phyloP scores from a whole-genome alignment of 2,329 filamentous ascomycete species.

The Epichloe uncinata region DNA sequence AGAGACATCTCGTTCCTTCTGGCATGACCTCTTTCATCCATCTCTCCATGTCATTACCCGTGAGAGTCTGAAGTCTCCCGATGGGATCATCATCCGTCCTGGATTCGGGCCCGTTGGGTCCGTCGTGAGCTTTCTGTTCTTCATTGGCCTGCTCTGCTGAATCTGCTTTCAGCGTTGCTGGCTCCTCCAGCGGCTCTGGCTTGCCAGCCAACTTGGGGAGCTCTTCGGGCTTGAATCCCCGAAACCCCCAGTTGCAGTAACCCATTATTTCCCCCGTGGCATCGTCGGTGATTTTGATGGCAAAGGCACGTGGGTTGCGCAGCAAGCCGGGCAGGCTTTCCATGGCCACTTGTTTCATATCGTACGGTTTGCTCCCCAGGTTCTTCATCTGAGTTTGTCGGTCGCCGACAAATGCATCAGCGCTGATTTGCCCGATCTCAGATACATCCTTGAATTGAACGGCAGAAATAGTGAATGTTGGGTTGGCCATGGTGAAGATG shows the following conservation, averaged over 20 bases:
- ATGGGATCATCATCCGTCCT: slow-evolving; percentile 13
- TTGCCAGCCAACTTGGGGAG: slow-evolving; percentile 10
- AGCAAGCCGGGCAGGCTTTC: slow-evolving; percentile 13
- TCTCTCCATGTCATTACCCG: slow-evolving; percentile 16
- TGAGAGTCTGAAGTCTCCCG: slow-evolving; percentile 17
- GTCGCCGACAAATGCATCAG: slow-evolving; percentile 18
- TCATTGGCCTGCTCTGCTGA: not conserved
- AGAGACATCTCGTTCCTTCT: slow-evolving; percentile 18
- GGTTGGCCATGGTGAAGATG: slow-evolving; percentile 8
- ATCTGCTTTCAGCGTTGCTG: not conserved
- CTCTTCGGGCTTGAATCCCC: slow-evolving; percentile 15
- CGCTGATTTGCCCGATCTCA: slow-evolving; percentile 15
- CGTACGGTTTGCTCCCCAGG: slow-evolving; percentile 14
- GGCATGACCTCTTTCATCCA: slow-evolving; percentile 21
- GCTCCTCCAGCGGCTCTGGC: slow-evolving; percentile 1
- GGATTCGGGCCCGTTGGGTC: not conserved
- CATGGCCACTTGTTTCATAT: slow-evolving; percentile 14
- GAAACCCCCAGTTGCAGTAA: slow-evolving; percentile 18
- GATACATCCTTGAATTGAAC: slow-evolving; percentile 16
- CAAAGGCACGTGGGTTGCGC: slow-evolving; percentile 11
- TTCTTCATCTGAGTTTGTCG: slow-evolving; percentile 24
- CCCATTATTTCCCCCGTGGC: slow-evolving; percentile 15
- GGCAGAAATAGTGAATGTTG: slow-evolving; percentile 10
- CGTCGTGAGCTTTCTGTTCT: not conserved
- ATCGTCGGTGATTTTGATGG: slow-evolving; percentile 21